Base-by-base conservation (phyloP, 148 eudicot species). In the Rhododendron griersonianum region DNA sequence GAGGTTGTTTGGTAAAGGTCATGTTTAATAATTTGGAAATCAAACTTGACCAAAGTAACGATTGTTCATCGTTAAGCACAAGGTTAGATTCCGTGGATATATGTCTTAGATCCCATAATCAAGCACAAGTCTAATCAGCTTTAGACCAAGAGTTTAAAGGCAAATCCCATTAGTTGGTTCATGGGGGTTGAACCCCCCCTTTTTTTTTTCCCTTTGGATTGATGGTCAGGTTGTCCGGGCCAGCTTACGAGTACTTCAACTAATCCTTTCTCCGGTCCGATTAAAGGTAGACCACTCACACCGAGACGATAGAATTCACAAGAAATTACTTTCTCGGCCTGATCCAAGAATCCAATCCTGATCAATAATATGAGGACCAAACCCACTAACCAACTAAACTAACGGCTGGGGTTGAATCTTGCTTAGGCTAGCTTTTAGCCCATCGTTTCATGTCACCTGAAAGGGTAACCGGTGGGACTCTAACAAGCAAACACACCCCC, bases 371-470 rank as follows among this genome's bases (percentile, higher is more conserved):
- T 4, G 7, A 5, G 6, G 1, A 55, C 1, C 21, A 18, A 55
- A 55, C 6, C 21, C 1, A 55, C 21, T 7, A 5, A 16, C 5
- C 23, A 55, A 16, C 2, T 23, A 7, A 55, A 55, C 1, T 55
- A 4, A 55, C 19, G 59, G 59, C 7, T 18, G 61, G 21, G 61
- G 11, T 81, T 77, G 84, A 83, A 53, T 84, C 88, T 41, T 41
- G 45, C 45, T 41, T 41, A 41, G 45, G 45, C 2, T 35, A 35
- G 37, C 89, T 88, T 91, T 91, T 91, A 84, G 90, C 84, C 92
- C 91, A 88, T 89, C 91, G 50, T 89, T 82, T 91, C 85, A 28
- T 91, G 93, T 89, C 87, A 28, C 88, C 89, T 25, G 35, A 82
- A 51, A 14, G 81, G 78, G 61, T 7, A 25, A 51, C 92, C 48